Percentiles rank a stretch among this genome's conserved stretches.
phyloP scores from a whole-genome alignment of 1,284 basidiomycete genomes.

The Cutaneotrichosporon cutaneum region DNA sequence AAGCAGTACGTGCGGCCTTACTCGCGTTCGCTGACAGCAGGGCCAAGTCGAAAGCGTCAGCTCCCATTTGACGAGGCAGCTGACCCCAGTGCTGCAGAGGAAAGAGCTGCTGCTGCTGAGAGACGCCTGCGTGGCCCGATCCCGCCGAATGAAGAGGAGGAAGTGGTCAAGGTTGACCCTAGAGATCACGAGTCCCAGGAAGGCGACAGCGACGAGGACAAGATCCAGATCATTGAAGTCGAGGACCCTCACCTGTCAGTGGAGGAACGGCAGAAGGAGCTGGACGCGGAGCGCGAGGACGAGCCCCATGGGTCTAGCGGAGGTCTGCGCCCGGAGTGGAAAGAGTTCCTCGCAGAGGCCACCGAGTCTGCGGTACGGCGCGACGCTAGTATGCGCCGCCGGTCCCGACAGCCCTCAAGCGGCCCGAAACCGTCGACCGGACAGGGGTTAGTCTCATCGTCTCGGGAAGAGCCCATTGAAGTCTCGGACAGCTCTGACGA shows the following conservation, averaged over 20 bases:
- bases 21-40: conserved; percentile 20
- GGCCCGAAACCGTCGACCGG: neutral
- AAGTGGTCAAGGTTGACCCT: conserved; percentile 1
- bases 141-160: conserved; percentile 1
- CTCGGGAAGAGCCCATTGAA: neutral
- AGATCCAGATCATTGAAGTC: conserved; percentile 13
- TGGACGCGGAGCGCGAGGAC: conserved; percentile 42
- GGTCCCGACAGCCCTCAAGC: neutral
- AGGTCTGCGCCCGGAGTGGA: conserved; percentile 36
- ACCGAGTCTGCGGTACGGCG: neutral
- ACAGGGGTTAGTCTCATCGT: neutral
- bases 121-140: conserved; percentile 23
- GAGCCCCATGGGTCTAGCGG: conserved; percentile 25
- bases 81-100: conserved; percentile 37
- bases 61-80: neutral
- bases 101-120: conserved; percentile 46
- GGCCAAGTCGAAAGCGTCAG: conserved; percentile 44
- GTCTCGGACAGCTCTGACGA: neutral
- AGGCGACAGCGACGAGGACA: conserved; percentile 3
- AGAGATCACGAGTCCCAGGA: neutral
- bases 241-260: conserved; percentile 36
- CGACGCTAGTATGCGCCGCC: neutral
- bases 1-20: conserved; percentile 33
- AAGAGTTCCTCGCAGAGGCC: conserved; percentile 25
- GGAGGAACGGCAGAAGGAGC: conserved; percentile 35